Conservation (phyloP, 495 filamentous ascomycete genomes). For the Glarea lozoyensis region DNA sequence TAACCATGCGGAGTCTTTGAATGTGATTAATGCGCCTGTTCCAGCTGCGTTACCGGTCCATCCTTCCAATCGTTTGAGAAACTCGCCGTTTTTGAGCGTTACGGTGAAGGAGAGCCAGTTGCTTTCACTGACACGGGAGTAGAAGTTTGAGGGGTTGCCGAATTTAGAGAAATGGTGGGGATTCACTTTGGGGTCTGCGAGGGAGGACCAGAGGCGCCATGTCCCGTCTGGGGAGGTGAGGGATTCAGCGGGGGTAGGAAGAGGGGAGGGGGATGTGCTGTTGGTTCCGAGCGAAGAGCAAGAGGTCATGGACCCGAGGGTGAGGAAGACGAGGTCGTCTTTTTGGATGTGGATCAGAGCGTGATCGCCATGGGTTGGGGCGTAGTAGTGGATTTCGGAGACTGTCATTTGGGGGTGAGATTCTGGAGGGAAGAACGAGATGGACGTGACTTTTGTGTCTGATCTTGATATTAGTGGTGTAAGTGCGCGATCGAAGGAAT, state of each 20-base stretch:
- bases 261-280: conserved; percentile 4
- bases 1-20: conserved; percentile 29
- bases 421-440: conserved; percentile 8
- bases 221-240: conserved; percentile 9
- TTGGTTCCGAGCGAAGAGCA: conserved; percentile 18
- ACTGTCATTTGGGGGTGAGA: conserved; percentile 1
- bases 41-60: conserved; percentile 26
- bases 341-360: conserved; percentile 16
- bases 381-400: conserved; percentile 9
- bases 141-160: conserved; percentile 31
- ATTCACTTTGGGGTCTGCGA: conserved; percentile 7
- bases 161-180: conserved; percentile 15
- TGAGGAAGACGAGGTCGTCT: conserved; percentile 18
- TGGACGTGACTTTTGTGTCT: conserved; percentile 10
- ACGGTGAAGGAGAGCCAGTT: conserved; percentile 31
- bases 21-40: conserved; percentile 25
- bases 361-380: conserved; percentile 1
- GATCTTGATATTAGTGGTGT: neutral
- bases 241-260: conserved; percentile 2
- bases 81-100: conserved; percentile 25
- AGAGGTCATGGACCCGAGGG: conserved; percentile 17
- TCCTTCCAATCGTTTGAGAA: conserved; percentile 22
- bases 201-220: conserved; percentile 14
- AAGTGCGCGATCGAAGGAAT: neutral
- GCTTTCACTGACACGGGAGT: conserved; percentile 23